Base-by-base conservation (phyloP, 257 asterid genomes). In the Nyctanthes arbortristis region DNA sequence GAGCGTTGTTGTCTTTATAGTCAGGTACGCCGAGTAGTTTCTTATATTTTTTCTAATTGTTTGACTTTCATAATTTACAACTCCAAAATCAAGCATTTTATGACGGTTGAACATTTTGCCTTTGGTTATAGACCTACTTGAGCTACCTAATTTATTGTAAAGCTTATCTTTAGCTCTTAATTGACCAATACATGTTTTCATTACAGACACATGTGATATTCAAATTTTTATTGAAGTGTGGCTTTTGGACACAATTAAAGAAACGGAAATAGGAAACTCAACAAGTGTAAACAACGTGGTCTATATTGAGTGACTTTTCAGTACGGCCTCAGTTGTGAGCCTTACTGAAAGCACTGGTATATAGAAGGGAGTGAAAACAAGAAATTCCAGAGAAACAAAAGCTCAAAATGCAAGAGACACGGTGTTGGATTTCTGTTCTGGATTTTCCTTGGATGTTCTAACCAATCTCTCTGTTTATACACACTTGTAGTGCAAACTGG, bases 371-470 rank as follows among this genome's bases (percentile, higher is more conserved):
- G 54, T 43, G 24, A 43, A 37, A 43, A 43, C n/a, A 43, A 43
- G 54, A 12, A 43, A 43, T 43, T 4, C 36, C 5, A 45, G 31
- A 18, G 35, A 25, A 39, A 30, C 28, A 20, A 5, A 66, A 35
- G 73, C 37, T 62, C 12, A 39, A 63, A 59, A 39, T 18, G 47
- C 22, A 35, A 74, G n/a, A 70, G 20, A 62, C 6, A n/a, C 62
- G 52, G 34, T 56, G 65, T 74, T 74, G 77, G 75, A 75, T 56
- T 61, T 62, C 49, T 36, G 43, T 55, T 66, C 34, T 66, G 61
- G 79, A 73, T 66, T 68, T 63, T 18, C 77, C 37, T 78, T 61
- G 43, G 79, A 66, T 70, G 7, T n/a, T 43, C 66, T 63, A 28
- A 65, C 25, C 18, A 47, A 45, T 20, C 16, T 29, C 49, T 36